Evolutionary conservation across 2,329 filamentous ascomycete species (phyloP), one percentile per base, ranked within the genome.

Genomic region (Aspergillus terreus): DNA sequence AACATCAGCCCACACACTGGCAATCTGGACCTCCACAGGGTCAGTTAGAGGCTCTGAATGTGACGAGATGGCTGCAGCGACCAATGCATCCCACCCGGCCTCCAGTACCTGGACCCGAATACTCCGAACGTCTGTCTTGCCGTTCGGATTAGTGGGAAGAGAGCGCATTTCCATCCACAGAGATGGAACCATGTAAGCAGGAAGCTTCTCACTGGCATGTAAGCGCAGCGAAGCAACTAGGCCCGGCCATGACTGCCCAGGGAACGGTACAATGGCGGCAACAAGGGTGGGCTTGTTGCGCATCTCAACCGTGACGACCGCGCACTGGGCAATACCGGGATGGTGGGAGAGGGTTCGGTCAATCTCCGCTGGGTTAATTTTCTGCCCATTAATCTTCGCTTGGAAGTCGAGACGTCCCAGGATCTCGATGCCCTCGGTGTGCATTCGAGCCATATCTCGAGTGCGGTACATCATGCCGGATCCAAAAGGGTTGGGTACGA

Each of bases 371-470:
- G 82, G 74, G 66, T 82, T 85, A 43, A 84, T 78, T 44, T 82
- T 72, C 57, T 79, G 82, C 19, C 86, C 86, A 4, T 75, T 72
- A 19, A 86, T 67, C 66, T 87, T 86, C 49, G 83, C 78, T 62
- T 83, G 82, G 35, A 77, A 76, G 56, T 86, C 83, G 55, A 80
- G 81, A 32, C 84, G 75, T 2, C 82, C 81, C 9, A 82, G 41
- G 21, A 56, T 58, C 47, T 59, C 57, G 36, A 59, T 41, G 10
- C 50, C 49, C 27, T 59, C 53, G 14, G 50, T 47, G 25, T 50
- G 51, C 19, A 50, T 51, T 6, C 53, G 27, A 14, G 52, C 58
- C 23, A 62, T 38, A 45, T 63, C 60, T 0, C 60, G 58, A 11
- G 59, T 63, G 10, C 55, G 51, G 38, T 62, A 63, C 14, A 62